These are phyloP conservation scores for Ustilago tritici DNA, from an alignment of 1,284 basidiomycete species.

Conservation along the genomic window DNA sequence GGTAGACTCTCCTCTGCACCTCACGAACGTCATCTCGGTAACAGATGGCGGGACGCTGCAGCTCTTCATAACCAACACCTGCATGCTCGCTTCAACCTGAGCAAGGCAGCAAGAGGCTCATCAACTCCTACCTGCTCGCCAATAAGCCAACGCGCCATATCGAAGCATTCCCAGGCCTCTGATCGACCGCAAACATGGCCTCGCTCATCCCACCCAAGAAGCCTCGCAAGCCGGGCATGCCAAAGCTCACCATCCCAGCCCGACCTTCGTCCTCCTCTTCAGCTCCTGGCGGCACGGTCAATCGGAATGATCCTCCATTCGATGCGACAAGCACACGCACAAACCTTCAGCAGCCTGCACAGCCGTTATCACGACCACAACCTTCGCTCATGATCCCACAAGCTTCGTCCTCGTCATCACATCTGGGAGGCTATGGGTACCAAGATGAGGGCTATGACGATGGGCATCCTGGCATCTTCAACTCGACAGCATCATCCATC, in stretches of 20 bases:
- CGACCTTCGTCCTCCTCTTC: conserved; percentile 44
- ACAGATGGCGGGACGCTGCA: background rate
- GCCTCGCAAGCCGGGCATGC: conserved; percentile 61
- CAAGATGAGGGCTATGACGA: conserved; percentile 55
- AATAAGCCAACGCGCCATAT: background rate
- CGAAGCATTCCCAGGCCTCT: background rate
- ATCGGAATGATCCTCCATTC: conserved; percentile 21
- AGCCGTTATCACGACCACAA: conserved; percentile 29
- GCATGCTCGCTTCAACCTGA: conserved; percentile 6
- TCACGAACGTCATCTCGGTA: background rate
- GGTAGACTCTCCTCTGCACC: conserved; percentile 9
- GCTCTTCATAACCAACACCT: background rate
- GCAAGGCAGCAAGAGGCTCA: conserved; percentile 7
- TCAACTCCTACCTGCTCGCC: background rate
- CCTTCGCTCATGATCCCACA: conserved; percentile 44
- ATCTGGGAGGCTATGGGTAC: conserved; percentile 28
- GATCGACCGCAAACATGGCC: conserved; percentile 31
- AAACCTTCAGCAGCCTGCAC: conserved; percentile 16
- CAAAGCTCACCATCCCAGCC: conserved; percentile 61
- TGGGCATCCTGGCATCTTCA: conserved; percentile 40
- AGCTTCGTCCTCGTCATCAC: conserved; percentile 30
- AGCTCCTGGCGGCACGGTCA: conserved; percentile 25
- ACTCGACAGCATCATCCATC: conserved; percentile 44
- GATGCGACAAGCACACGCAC: conserved; percentile 11
- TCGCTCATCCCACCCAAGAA: conserved; percentile 67